Evolutionary conservation across 495 filamentous ascomycete species (phyloP), one percentile per base, ranked within the genome.

Genomic region (Hypoxylon intermedium): DNA sequence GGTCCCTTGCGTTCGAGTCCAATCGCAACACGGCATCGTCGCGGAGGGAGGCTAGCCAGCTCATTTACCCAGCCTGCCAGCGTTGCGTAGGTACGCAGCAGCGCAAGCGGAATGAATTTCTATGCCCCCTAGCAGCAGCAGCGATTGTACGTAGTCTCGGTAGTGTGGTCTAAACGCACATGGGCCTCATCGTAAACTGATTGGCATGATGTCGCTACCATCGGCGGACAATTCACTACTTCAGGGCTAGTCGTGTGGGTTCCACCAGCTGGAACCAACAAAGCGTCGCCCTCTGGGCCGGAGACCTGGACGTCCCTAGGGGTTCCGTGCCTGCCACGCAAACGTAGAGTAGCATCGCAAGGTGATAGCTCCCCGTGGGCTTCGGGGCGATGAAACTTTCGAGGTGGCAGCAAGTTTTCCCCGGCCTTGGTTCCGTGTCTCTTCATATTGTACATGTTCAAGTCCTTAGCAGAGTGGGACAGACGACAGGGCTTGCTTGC

Each of bases 151-250:
- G n/a, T n/a, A n/a, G n/a, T n/a, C n/a, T n/a, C n/a, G n/a, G n/a
- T n/a, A n/a, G n/a, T n/a, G n/a, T n/a, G n/a, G n/a, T n/a, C n/a
- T n/a, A n/a, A n/a, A 46, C 13, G 30, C 20, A 31, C 31, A 43
- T 19, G 6, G 51, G 36, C 16, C 18, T 6, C 21, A 36, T 33
- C 18, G 30, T 45, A 42, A 26, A 37, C 47, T 40, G 21, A 19
- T 2, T 9, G 20, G 12, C 26, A 18, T 41, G 21, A n/a, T 30
- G 38, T 57, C 51, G 51, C 36, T 44, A 48, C 51, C 46, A 48
- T 23, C 30, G n/a, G 56, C 62, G 62, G 62, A 57, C 46, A 1
- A 57, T 60, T 49, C 62, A 52, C 62, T 65, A 36, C 20, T 60
- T 65, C 56, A 46, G 56, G 62, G 56, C 46, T 65, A 65, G 62